phyloP scores from a whole-genome alignment of 108 stramenopile genomes.

The Cyclotella cryptica region DNA sequence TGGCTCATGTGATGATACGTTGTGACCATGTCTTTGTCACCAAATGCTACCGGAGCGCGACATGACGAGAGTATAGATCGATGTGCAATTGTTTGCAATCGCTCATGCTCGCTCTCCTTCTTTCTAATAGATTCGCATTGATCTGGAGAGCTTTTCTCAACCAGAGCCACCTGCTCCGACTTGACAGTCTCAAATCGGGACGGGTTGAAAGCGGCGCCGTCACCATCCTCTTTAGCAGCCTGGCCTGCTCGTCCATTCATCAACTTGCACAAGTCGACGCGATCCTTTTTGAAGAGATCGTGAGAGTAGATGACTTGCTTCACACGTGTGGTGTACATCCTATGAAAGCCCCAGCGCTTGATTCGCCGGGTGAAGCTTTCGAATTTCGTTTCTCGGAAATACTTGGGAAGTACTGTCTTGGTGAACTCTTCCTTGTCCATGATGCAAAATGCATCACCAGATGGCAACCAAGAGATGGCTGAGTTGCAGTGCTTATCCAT shows the following conservation, averaged over 20 bases:
- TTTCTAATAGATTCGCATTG: not conserved
- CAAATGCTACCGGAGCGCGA: too few relatives aligned
- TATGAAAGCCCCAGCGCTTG: conserved; percentile 59
- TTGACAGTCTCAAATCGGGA: not conserved
- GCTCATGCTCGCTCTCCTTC: not conserved
- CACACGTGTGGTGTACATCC: not conserved
- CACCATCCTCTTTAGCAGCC: not conserved
- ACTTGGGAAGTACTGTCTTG: conserved; percentile 51
- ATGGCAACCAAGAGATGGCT: conserved; percentile 56
- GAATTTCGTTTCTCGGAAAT: conserved; percentile 58
- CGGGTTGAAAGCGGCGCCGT: not conserved
- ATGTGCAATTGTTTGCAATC: not conserved
- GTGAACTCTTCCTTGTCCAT: conserved; percentile 52
- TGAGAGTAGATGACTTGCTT: conserved; percentile 35
- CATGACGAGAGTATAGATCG: too few relatives aligned
- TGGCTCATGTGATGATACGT: too few relatives aligned
- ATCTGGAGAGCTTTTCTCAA: not conserved
- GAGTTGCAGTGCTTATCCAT: conserved; percentile 22
- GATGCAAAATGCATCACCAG: conserved; percentile 59
- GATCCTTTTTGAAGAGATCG: conserved; percentile 39
- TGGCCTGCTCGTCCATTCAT: conserved; percentile 21
- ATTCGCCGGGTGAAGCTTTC: conserved; percentile 62
- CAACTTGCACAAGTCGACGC: conserved; percentile 15
- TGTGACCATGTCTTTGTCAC: too few relatives aligned
- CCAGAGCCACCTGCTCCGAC: not conserved